Evolutionary conservation across 306 rosid genomes (phyloP).

Genomic region (Quercus parvula): DNA sequence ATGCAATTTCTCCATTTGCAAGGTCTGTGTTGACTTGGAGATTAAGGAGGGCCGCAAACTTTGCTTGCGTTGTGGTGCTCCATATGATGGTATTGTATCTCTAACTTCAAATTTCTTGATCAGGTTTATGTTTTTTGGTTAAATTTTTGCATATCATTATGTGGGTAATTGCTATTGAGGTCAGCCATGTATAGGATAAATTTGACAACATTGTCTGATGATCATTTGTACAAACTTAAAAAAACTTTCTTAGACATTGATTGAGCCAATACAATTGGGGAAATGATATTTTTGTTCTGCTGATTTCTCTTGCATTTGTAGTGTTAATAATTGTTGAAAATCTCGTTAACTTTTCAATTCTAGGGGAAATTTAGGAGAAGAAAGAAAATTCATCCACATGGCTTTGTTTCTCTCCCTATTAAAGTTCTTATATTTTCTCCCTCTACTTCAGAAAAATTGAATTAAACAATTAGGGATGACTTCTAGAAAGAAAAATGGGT

Average conservation of each 20-base stretch:
- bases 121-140: not conserved
- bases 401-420: not conserved
- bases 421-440: not conserved
- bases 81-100: conserved; percentile 48
- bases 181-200: too few species aligned
- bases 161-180: too few species aligned
- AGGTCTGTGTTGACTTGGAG: conserved; percentile 69
- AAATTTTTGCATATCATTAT: not conserved
- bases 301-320: too few species aligned
- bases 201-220: too few species aligned
- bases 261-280: too few species aligned
- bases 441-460: not conserved
- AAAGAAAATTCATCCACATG: not conserved
- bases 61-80: conserved; percentile 79
- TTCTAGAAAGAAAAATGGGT: not conserved
- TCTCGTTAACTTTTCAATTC: too few species aligned
- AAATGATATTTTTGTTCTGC: too few species aligned
- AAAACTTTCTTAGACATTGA: too few species aligned
- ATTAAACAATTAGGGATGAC: not conserved
- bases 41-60: conserved; percentile 69
- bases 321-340: too few species aligned
- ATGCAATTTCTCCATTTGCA: conserved; percentile 78
- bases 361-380: not conserved
- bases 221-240: too few species aligned
- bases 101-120: not conserved